Evolutionary conservation across 306 rosid genomes (phyloP).

Genomic region (Cucurbita ficifolia): DNA sequence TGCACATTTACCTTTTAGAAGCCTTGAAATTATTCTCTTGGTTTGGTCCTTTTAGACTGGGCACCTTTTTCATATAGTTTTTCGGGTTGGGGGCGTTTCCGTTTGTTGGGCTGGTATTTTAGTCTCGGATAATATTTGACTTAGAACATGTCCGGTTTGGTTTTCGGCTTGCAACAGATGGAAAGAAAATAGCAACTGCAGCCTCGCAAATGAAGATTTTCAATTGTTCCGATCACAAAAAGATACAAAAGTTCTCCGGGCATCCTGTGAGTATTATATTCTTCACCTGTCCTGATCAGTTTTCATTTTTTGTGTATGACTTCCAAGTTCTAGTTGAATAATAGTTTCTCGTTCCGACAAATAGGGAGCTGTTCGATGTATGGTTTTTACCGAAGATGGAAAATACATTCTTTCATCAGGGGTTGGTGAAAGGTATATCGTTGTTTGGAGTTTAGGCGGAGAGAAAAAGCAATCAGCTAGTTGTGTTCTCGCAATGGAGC

Average conservation of each 20-base stretch:
- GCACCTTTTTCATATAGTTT: not conserved
- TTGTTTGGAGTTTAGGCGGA: constrained; percentile 58
- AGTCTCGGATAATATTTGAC: not conserved
- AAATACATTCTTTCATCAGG: constrained; percentile 75
- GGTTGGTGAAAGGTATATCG: constrained; percentile 78
- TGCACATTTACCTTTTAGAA: not conserved
- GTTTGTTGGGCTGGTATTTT: not conserved
- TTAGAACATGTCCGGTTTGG: constrained; percentile 16
- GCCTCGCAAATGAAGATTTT: constrained; percentile 71
- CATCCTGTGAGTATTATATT: constrained; percentile 79
- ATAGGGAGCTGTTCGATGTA: constrained; percentile 77
- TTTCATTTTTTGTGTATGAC: not conserved
- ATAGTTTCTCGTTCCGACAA: constrained; percentile 15
- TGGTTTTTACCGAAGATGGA: constrained; percentile 76
- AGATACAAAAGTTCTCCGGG: constrained; percentile 75
- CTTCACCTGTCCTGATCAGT: not conserved
- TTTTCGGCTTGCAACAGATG: constrained; percentile 41
- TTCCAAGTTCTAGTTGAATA: not conserved
- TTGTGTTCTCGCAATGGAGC: constrained; percentile 83
- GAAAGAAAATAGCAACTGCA: constrained; percentile 76
- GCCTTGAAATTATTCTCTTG: not conserved
- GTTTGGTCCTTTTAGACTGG: not conserved
- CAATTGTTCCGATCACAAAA: constrained; percentile 43
- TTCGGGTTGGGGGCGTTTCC: not conserved
- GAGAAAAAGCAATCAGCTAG: constrained; percentile 61